These are phyloP conservation scores for Tympanopsis confertula DNA, from an alignment of 2,329 filamentous ascomycete species.

Conservation along the genomic window DNA sequence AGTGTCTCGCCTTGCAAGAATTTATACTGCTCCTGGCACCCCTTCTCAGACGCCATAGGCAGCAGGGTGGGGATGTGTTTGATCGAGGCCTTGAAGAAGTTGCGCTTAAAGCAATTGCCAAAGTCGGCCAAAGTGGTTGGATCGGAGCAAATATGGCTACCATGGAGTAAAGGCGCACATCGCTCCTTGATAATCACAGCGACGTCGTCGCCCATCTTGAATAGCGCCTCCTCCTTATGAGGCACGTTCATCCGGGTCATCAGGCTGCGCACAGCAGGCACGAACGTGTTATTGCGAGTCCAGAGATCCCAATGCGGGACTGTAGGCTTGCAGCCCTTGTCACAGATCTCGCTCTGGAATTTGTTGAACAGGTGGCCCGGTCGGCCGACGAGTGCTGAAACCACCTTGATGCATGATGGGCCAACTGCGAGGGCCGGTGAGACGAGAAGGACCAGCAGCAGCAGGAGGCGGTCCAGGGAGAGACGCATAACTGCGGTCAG, in stretches of 20 bases:
- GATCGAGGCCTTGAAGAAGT: neutral
- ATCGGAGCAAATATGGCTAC: slow-evolving; percentile 1
- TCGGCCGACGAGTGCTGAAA: slow-evolving; percentile 1
- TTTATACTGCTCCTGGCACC: neutral
- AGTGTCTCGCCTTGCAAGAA: neutral
- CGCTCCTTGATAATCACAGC: neutral
- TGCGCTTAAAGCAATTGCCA: slow-evolving; percentile 1
- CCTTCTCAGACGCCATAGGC: neutral
- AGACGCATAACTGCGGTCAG: too few relatives aligned
- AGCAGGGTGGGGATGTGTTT: neutral
- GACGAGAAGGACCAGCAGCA: neutral
- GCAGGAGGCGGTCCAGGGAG: too few relatives aligned
- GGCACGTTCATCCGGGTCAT: neutral
- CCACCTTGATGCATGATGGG: neutral
- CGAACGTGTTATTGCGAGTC: slow-evolving; percentile 1
- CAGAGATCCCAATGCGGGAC: slow-evolving; percentile 1
- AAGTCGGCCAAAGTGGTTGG: neutral
- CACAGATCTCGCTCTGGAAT: slow-evolving; percentile 1
- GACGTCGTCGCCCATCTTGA: neutral
- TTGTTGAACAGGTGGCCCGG: neutral
- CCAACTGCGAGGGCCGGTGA: neutral
- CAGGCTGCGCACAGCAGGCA: neutral
- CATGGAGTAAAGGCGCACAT: neutral
- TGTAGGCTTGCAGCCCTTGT: neutral
- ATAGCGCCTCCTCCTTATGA: neutral